phyloP scores from a whole-genome alignment of 2,329 filamentous ascomycete species.

The Verticillium dahliae region DNA sequence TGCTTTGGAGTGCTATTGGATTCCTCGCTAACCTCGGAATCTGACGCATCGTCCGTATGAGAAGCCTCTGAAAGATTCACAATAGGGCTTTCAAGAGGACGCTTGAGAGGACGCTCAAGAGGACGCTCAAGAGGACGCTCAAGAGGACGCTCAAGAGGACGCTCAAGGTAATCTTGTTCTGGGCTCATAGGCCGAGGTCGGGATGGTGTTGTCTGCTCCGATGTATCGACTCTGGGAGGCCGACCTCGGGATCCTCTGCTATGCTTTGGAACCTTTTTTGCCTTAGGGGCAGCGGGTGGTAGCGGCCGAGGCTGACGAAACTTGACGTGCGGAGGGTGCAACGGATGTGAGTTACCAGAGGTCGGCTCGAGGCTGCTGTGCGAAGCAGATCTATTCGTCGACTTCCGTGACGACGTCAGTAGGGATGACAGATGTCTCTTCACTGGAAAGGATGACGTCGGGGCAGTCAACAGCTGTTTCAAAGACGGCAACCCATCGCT shows the following conservation, averaged over 20 bases:
- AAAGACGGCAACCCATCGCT: constrained; percentile 29
- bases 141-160: too few species aligned
- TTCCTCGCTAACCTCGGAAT: constrained; percentile 3
- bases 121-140: too few species aligned
- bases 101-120: too few species aligned
- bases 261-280: neutral
- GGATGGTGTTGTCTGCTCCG: neutral
- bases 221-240: neutral
- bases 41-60: constrained; percentile 1
- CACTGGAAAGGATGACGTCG: neutral
- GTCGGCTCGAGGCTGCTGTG: neutral
- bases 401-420: neutral
- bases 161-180: too few species aligned
- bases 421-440: neutral
- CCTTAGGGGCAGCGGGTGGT: neutral
- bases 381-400: too few species aligned
- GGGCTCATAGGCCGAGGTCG: neutral
- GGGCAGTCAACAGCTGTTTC: constrained; percentile 10
- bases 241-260: neutral
- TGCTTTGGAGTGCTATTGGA: constrained; percentile 26
- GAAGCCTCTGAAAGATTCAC: constrained; percentile 5
- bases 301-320: neutral
- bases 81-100: constrained; percentile 7
- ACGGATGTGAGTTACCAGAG: neutral
- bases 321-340: neutral